phyloP scores from a whole-genome alignment of 768 basidiomycete species.

The Rhodotorula sphaerocarpa region DNA sequence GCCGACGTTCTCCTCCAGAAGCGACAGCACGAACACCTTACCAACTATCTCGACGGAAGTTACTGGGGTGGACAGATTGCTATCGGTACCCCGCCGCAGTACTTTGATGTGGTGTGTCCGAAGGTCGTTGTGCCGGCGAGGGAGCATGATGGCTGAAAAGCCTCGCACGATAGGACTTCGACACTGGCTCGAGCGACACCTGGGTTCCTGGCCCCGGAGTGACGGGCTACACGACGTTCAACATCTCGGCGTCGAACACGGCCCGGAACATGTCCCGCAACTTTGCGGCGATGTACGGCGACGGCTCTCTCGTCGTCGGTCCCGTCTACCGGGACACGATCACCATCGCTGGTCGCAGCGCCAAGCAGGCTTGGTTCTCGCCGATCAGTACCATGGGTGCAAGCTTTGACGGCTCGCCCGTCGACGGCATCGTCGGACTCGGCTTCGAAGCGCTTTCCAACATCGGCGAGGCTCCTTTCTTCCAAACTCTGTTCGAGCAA shows the following conservation, averaged over 20 bases:
- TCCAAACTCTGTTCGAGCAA: constrained; percentile 30
- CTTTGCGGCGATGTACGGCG: constrained; percentile 50
- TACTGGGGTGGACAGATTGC: constrained; percentile 48
- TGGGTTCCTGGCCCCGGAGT: constrained; percentile 33
- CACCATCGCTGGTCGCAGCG: constrained; percentile 17
- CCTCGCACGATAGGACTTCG: constrained; percentile 43
- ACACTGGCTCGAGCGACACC: constrained; percentile 41
- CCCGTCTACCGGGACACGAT: constrained; percentile 50
- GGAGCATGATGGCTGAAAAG: too few relatives aligned
- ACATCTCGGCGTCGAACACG: constrained; percentile 39
- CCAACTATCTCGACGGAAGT: constrained; percentile 19
- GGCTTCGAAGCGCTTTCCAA: constrained; percentile 49
- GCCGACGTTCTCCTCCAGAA: not conserved
- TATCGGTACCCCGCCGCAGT: constrained; percentile 46
- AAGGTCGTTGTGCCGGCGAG: too few relatives aligned
- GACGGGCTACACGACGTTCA: constrained; percentile 1
- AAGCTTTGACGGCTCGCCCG: constrained; percentile 17
- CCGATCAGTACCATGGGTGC: constrained; percentile 42
- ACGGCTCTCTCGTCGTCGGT: constrained; percentile 50
- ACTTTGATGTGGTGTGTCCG: constrained; percentile 34
- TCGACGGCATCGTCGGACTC: constrained; percentile 37
- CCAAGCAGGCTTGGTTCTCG: constrained; percentile 46
- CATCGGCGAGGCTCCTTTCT: constrained; percentile 41
- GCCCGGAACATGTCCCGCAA: constrained; percentile 18
- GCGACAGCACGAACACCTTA: constrained; percentile 9